Conservation (phyloP, 805 yeast genomes). For the Yamadazyma phyllophila region DNA sequence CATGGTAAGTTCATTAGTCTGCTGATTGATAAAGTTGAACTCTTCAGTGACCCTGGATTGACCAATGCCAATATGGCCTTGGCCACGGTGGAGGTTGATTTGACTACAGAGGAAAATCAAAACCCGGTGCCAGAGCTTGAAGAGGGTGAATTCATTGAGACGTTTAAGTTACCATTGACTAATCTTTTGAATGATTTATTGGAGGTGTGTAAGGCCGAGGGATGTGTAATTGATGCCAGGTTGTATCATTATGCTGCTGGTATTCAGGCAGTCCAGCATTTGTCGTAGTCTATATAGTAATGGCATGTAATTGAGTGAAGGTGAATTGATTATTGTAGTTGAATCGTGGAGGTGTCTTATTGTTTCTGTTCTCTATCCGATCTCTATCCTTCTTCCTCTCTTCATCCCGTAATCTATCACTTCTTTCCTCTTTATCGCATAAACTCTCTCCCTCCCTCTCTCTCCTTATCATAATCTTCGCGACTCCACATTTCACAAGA, state of each 20-base stretch:
- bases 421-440: too few species aligned
- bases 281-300: neutral
- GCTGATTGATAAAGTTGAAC: slow-evolving; percentile 27
- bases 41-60: slow-evolving; percentile 79
- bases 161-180: slow-evolving; percentile 68
- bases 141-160: slow-evolving; percentile 89
- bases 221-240: slow-evolving; percentile 81
- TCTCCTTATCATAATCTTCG: neutral
- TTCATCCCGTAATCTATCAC: too few species aligned
- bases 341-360: too few species aligned
- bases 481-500: neutral
- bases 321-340: too few species aligned
- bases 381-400: too few species aligned
- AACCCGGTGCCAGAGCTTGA: slow-evolving; percentile 76
- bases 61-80: slow-evolving; percentile 84
- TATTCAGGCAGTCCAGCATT: slow-evolving; percentile 30
- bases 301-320: neutral
- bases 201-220: slow-evolving; percentile 51
- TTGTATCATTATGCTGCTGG: slow-evolving; percentile 87
- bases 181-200: slow-evolving; percentile 54
- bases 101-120: slow-evolving; percentile 59
- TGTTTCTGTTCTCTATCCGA: too few species aligned
- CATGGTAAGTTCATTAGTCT: slow-evolving; percentile 54
- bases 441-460: too few species aligned
- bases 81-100: slow-evolving; percentile 76